Evolutionary conservation across 306 rosid species (phyloP).

Genomic region (Gastrolobium villosum): DNA sequence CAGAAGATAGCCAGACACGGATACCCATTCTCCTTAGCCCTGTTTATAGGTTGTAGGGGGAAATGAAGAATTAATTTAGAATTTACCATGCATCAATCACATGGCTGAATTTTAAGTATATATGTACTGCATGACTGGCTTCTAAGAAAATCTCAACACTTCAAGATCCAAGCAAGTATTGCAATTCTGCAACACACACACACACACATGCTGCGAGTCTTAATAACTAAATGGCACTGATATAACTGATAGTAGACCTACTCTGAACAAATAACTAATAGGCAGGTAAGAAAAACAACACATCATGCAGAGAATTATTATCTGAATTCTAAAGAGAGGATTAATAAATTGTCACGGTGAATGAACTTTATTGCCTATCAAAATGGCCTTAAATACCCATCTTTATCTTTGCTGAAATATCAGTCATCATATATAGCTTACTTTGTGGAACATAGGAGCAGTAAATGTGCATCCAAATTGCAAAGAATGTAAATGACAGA

Average conservation of each 20-base stretch:
- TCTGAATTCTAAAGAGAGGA: neutral
- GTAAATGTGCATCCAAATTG: conserved; percentile 25
- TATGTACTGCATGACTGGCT: conserved; percentile 3
- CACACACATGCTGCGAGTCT: neutral
- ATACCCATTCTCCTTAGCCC: conserved; percentile 8
- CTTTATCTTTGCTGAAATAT: conserved; percentile 9
- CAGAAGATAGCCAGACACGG: conserved; percentile 26
- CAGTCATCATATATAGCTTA: conserved; percentile 25
- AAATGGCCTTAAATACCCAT: conserved; percentile 8
- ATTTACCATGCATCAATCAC: conserved; percentile 22
- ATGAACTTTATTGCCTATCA: conserved; percentile 16
- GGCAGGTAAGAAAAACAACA: neutral
- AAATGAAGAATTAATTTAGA: conserved; percentile 8
- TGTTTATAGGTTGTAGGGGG: conserved; percentile 4
- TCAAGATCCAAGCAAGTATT: neutral
- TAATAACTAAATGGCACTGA: conserved; percentile 1
- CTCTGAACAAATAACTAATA: conserved; percentile 23
- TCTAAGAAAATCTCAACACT: conserved; percentile 39
- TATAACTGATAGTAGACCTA: conserved; percentile 15
- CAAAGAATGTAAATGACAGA: conserved; percentile 32
- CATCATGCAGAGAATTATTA: neutral
- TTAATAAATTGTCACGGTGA: neutral
- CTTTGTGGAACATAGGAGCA: conserved; percentile 19
- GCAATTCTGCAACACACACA: conserved; percentile 11
- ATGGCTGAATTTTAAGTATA: conserved; percentile 25